phyloP scores from a whole-genome alignment of 176 grass and related monocot species.

The Eragrostis nindensis region DNA sequence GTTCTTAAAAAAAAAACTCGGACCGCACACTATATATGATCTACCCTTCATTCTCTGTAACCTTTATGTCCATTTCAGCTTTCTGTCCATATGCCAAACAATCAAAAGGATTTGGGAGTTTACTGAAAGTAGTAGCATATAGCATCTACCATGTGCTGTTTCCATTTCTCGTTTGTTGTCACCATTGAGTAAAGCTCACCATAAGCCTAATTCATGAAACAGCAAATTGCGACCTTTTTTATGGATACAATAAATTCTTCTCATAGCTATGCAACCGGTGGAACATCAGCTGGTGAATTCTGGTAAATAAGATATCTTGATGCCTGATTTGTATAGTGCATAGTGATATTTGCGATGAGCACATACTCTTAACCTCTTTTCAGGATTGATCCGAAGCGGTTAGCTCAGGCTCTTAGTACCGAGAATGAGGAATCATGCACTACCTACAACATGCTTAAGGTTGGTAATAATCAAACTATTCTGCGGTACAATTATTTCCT shows the following conservation, averaged over 20 bases:
- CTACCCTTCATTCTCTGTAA: not conserved
- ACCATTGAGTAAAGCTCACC: constrained; percentile 34
- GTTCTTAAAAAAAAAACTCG: not conserved
- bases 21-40: not conserved
- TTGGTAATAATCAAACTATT: constrained; percentile 24
- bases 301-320: constrained; percentile 53
- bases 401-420: constrained; percentile 66
- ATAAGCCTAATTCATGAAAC: constrained; percentile 36
- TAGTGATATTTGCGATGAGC: not conserved
- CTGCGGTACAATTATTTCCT: not conserved
- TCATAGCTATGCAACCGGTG: constrained; percentile 90
- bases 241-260: constrained; percentile 97
- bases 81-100: not conserved
- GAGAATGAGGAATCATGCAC: constrained; percentile 97
- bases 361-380: constrained; percentile 13
- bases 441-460: constrained; percentile 99
- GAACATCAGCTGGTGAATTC: constrained; percentile 91
- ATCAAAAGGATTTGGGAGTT: not conserved
- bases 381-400: constrained; percentile 82
- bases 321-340: constrained; percentile 1
- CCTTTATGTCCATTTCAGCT: not conserved
- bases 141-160: not conserved
- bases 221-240: constrained; percentile 84
- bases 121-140: constrained; percentile 8
- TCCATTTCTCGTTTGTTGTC: constrained; percentile 13